A percentile compares a stretch with the other conserved stretches of the same genome.
Conservation (phyloP, 371 early-diverging fungal species). For the Conidiobolus incongruus region DNA sequence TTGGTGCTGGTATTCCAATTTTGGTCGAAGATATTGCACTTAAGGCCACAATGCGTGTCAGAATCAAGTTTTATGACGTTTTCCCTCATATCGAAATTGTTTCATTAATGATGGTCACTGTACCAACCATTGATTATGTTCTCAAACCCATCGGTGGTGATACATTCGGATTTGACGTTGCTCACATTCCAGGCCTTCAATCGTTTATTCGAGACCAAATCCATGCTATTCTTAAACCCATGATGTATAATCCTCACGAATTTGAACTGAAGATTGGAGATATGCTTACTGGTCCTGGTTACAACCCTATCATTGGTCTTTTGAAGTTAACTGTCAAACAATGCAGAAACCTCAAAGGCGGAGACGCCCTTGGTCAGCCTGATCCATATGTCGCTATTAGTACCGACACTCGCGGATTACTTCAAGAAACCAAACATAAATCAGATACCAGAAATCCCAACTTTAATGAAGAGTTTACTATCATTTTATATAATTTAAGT, state of each 20-base stretch:
- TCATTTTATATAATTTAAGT: constrained; percentile 35
- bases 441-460: constrained; percentile 49
- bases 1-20: constrained; percentile 86
- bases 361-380: constrained; percentile 49
- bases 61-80: constrained; percentile 52
- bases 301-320: constrained; percentile 62
- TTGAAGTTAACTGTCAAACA: constrained; percentile 52
- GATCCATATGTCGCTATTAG: constrained; percentile 62
- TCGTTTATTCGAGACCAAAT: constrained; percentile 60
- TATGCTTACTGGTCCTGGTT: constrained; percentile 36
- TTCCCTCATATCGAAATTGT: constrained; percentile 78
- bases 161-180: constrained; percentile 62
- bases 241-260: constrained; percentile 70
- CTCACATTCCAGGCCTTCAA: constrained; percentile 53
- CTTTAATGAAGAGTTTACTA: constrained; percentile 64
- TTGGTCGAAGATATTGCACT: constrained; percentile 85
- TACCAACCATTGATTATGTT: constrained; percentile 82
- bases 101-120: constrained; percentile 67
- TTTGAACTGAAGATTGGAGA: constrained; percentile 62
- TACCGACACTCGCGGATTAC: constrained; percentile 21
- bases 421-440: constrained; percentile 40
- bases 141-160: constrained; percentile 82
- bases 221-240: constrained; percentile 42
- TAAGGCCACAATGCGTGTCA: constrained; percentile 53
- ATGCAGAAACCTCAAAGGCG: constrained; percentile 50